These are phyloP conservation scores for Nannochloropsis granulata DNA, from an alignment of 108 stramenopile genomes.

Conservation along the genomic window DNA sequence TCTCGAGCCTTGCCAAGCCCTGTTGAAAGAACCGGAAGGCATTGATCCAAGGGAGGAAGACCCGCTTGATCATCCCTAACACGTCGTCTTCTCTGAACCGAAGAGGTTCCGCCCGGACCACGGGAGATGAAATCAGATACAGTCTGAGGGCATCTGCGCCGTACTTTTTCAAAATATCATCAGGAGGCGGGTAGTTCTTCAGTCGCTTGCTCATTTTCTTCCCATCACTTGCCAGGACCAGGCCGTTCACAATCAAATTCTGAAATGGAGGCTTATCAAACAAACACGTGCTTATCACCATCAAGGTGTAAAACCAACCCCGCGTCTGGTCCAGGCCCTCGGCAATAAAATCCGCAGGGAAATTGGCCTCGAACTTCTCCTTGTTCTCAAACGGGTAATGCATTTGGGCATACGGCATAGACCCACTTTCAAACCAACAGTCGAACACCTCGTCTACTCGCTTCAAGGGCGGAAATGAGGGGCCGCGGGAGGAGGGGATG, in stretches of 20 bases:
- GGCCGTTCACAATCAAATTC: constrained; percentile 95
- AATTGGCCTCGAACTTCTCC: constrained; percentile 73
- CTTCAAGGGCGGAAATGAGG: constrained; percentile 35
- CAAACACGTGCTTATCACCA: constrained; percentile 95
- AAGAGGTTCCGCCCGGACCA: constrained; percentile 91
- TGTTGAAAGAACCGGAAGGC: constrained; percentile 94
- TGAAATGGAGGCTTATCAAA: constrained; percentile 96
- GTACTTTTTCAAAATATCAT: constrained; percentile 65
- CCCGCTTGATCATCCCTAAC: constrained; percentile 83
- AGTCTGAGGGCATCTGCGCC: constrained; percentile 97
- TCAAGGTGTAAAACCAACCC: constrained; percentile 99
- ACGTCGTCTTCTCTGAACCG: constrained; percentile 96
- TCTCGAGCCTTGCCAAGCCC: constrained; percentile 36
- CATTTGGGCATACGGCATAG: constrained; percentile 98
- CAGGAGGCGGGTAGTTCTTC: constrained; percentile 71
- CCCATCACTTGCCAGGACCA: constrained; percentile 90
- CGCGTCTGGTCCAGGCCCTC: constrained; percentile 99
- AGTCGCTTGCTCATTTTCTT: constrained; percentile 99
- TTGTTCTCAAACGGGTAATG: constrained; percentile 99
- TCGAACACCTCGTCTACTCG: constrained; percentile 98
- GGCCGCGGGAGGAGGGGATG: constrained; percentile 62
- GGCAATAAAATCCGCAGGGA: constrained; percentile 99
- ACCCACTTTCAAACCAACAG: constrained; percentile 99
- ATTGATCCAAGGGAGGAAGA: constrained; percentile 94
- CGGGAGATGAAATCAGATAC: constrained; percentile 99